These are phyloP conservation scores for Diutina sp. DNA, from an alignment of 1,139 yeast genomes.

Conservation along the genomic window DNA sequence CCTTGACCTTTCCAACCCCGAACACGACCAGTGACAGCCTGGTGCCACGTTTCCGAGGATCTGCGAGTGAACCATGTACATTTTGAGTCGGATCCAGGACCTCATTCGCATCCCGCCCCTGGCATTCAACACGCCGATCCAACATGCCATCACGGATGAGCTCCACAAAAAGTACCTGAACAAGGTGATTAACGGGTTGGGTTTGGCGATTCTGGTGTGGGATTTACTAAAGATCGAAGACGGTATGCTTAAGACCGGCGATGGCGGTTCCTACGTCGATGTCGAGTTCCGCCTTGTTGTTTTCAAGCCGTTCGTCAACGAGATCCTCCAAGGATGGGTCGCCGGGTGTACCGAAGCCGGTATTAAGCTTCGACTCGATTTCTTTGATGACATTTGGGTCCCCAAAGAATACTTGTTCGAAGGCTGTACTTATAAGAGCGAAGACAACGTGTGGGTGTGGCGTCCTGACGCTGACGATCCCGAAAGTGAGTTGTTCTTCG, in stretches of 20 bases:
- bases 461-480: constrained; percentile 60
- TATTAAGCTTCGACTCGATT: constrained; percentile 67
- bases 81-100: constrained; percentile 68
- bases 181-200: constrained; percentile 69
- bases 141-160: constrained; percentile 65
- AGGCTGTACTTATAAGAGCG: constrained; percentile 51
- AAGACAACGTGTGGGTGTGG: constrained; percentile 97
- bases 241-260: constrained; percentile 90
- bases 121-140: constrained; percentile 59
- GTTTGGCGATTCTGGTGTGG: constrained; percentile 75
- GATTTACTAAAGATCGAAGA: constrained; percentile 73
- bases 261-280: constrained; percentile 77
- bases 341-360: constrained; percentile 82
- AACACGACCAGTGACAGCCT: neutral
- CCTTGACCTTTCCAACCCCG: neutral
- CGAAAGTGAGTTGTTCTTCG: constrained; percentile 66
- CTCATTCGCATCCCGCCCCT: constrained; percentile 83
- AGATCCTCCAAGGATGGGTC: constrained; percentile 88
- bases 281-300: constrained; percentile 65
- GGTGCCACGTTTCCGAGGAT: neutral
- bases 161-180: constrained; percentile 78
- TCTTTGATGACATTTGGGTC: constrained; percentile 84
- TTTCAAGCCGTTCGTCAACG: constrained; percentile 92
- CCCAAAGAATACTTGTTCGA: constrained; percentile 78
- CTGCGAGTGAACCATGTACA: constrained; percentile 46